Base-by-base conservation (phyloP, 768 basidiomycete species). In the Suillus discolor region DNA sequence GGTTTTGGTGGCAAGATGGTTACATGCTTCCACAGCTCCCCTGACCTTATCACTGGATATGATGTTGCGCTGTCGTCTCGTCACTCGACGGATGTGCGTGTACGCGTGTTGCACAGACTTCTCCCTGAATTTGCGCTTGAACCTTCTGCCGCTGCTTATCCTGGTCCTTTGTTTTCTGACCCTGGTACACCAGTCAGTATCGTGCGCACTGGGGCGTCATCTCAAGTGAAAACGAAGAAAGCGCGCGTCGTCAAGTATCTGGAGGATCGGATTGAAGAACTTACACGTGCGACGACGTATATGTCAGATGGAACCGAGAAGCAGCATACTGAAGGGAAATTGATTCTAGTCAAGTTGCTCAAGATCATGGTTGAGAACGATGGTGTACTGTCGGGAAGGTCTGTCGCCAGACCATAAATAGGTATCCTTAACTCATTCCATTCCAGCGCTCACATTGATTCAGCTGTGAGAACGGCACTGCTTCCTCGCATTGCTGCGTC, bases 1-100 rank as follows among this genome's bases (percentile, higher is more conserved):
- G 97, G 97, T 0, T 96, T 96, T 71, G 95, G 95, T n/a, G 96
- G 96, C 13, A 91, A 91, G 72, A 71, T 98, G 65, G 84, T 96
- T 11, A 90, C 93, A 9, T 96, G 93, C 75, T 97, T 97, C 81
- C 94, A 93, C 70, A 85, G 86, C 38, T 83, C 86, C 61, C 79
- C 85, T 15, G 85, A 86, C 18, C 75, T 90, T 73, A 87, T 82
- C 74, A 87, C 90, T 23, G 89, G 91, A 51, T 90, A 93, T 74
- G 90, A 94, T 75, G 87, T 93, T 57, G 89, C 91, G 2, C 79
- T 93, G 31, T 86, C 90, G 15, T 86, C 89, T 18, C 86, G 91
- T 38, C 87, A 87, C 60, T 87, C 89, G 13, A 90, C 89, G 2
- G 84, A 85, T 47, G 79, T 97, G 25, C 83, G 87, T 67, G 83